Evolutionary conservation across 1,284 basidiomycete genomes (phyloP), one percentile per base, ranked within the genome.

Genomic region (Sporisorium graminicola): DNA sequence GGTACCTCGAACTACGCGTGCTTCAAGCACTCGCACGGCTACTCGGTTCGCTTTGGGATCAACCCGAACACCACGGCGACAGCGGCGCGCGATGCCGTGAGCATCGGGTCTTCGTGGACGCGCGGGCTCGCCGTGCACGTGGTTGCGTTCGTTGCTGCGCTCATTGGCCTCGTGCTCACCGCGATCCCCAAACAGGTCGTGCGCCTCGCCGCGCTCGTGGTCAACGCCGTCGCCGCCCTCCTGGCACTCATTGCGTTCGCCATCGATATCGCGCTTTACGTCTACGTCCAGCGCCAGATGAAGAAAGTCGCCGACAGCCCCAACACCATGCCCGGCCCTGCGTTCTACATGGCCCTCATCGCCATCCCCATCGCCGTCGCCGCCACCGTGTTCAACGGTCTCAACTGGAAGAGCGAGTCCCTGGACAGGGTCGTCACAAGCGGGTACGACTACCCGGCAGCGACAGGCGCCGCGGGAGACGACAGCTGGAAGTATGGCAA

Each of bases 41-140:
- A 78, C 65, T 29, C 22, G 4, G 68, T 58, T 29, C 55, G 18
- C 8, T 69, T 78, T n/a, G 74, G 65, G 6, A 72, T 68, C 55
- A 69, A 65, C 35, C 52, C 68, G 2, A 31, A 33, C 22, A 31
- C 65, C 10, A 31, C 42, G 7, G 27, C 29, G 16, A 72, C 58
- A 6, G 64, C 67, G 3, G 68, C 72, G 13, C 9, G 55, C 13
- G 51, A 56, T 9, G 35, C 16, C 9, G 49, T 71, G 29, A 58
- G 53, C 24, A 78, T 78, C 49, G 68, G 65, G 2, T 29, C 56
- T 9, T 44, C 24, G 31, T 78, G 77, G 77, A 78, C 77, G 3
- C 42, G 72, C 14, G 73, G 77, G 5, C 43, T 78, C 5, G 77
- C 73, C 3, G 65, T 78, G 3, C 77, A 78, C 33, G 73, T 78